Evolutionary conservation across 2,329 filamentous ascomycete genomes (phyloP).

Genomic region (Penicillium sp.): DNA sequence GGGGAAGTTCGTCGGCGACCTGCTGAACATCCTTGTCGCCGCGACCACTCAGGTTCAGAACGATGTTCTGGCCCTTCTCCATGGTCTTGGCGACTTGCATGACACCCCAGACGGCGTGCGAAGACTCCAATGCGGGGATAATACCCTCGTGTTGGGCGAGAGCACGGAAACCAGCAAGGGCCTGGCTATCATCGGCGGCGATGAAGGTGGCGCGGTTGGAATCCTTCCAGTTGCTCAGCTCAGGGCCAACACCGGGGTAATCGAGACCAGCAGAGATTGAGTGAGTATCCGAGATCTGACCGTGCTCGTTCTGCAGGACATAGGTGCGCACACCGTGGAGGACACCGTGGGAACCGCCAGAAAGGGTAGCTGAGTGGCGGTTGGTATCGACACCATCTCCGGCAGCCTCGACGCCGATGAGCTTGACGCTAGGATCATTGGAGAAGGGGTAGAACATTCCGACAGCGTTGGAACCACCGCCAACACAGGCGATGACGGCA

Average conservation of each 20-base stretch:
- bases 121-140: slow-evolving; percentile 90
- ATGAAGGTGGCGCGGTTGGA: slow-evolving; percentile 81
- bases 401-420: slow-evolving; percentile 91
- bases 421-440: slow-evolving; percentile 77
- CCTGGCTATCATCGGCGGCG: slow-evolving; percentile 86
- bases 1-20: slow-evolving; percentile 90
- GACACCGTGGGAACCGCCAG: slow-evolving; percentile 84
- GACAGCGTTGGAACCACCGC: slow-evolving; percentile 89
- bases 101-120: slow-evolving; percentile 87
- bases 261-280: slow-evolving; percentile 95
- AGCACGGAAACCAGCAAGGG: slow-evolving; percentile 81
- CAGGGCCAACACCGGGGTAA: slow-evolving; percentile 94
- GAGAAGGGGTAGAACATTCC: slow-evolving; percentile 99
- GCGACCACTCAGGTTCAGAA: slow-evolving; percentile 88
- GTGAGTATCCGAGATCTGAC: slow-evolving; percentile 92
- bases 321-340: slow-evolving; percentile 96
- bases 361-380: slow-evolving; percentile 83
- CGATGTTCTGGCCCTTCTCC: slow-evolving; percentile 82
- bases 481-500: slow-evolving; percentile 93
- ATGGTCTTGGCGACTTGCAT: slow-evolving; percentile 90
- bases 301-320: slow-evolving; percentile 86
- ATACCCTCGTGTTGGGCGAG: slow-evolving; percentile 90
- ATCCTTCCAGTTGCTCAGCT: slow-evolving; percentile 92
- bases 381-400: slow-evolving; percentile 86
- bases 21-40: slow-evolving; percentile 99